These are phyloP conservation scores for Leishmania tropica DNA, from an alignment of 208 protist species.

Conservation along the genomic window DNA sequence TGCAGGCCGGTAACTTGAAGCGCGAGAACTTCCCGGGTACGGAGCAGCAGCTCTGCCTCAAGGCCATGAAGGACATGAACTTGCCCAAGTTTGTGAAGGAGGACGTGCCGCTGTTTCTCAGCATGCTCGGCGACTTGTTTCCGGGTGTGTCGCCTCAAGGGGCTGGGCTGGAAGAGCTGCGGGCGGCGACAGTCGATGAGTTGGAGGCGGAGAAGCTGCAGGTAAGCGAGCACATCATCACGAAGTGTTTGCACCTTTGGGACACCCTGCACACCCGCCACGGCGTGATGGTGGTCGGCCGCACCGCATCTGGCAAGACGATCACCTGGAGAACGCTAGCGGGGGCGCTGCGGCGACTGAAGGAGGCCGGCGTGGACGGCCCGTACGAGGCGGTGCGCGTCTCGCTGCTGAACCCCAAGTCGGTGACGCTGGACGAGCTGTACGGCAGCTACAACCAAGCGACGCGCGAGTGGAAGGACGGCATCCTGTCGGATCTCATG, in stretches of 20 bases:
- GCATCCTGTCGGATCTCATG: conserved; percentile 96
- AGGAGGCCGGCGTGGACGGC: conserved; percentile 80
- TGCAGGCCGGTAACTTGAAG: conserved; percentile 95
- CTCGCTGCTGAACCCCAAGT: conserved; percentile 97
- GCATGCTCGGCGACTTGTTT: conserved; percentile 97
- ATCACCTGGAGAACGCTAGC: conserved; percentile 93
- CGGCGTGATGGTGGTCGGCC: conserved; percentile 98
- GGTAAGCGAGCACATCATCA: conserved; percentile 84
- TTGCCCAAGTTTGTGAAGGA: conserved; percentile 97
- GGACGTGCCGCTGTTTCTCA: conserved; percentile 96
- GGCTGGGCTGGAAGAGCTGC: conserved; percentile 81
- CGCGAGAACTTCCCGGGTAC: conserved; percentile 87
- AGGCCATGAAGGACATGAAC: conserved; percentile 97
- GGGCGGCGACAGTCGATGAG: conserved; percentile 77
- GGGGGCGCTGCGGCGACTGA: conserved; percentile 78
- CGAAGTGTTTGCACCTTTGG: conserved; percentile 96
- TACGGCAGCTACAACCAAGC: conserved; percentile 97
- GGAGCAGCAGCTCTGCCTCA: conserved; percentile 96
- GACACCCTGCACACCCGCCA: conserved; percentile 97
- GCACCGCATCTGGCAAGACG: conserved; percentile 95
- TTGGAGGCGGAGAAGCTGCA: conserved; percentile 78
- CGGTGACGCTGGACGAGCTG: conserved; percentile 96
- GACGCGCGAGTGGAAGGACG: conserved; percentile 98
- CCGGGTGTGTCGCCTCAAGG: conserved; percentile 89
- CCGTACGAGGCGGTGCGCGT: conserved; percentile 89